phyloP scores from a whole-genome alignment of 164 flowering plant genomes.

The Sextonia rubra region DNA sequence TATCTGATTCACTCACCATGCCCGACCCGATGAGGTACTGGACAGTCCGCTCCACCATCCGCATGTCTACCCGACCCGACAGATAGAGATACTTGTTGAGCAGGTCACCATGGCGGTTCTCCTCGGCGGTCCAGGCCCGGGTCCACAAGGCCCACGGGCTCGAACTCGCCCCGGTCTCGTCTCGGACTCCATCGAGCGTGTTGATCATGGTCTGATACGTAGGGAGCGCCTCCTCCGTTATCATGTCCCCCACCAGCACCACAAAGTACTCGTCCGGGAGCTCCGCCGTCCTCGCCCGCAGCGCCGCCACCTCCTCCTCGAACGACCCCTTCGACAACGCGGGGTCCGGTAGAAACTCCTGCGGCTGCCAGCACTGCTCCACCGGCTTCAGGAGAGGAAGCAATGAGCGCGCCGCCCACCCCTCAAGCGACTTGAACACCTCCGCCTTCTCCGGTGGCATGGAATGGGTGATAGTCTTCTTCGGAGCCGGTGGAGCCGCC shows the following conservation, averaged over 20 bases:
- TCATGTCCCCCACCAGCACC: conserved; percentile 40
- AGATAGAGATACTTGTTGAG: conserved; percentile 36
- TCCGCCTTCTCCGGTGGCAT: conserved; percentile 31
- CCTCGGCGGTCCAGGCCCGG: conserved; percentile 35
- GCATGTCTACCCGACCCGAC: conserved; percentile 45
- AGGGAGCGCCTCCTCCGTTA: conserved; percentile 30
- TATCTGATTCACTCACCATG: no score
- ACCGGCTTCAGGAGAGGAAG: conserved; percentile 34
- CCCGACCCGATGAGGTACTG: conserved; percentile 41
- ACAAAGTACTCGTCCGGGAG: conserved; percentile 38
- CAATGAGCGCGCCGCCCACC: conserved; percentile 22
- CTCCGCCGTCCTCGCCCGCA: conserved; percentile 26
- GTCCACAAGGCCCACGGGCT: conserved; percentile 42
- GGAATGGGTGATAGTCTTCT: conserved; percentile 9
- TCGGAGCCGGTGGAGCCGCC: neutral
- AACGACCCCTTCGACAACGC: conserved; percentile 21
- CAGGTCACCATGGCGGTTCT: conserved; percentile 27
- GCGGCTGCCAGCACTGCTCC: conserved; percentile 43
- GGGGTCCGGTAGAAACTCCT: conserved; percentile 39
- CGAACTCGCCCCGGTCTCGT: conserved; percentile 29
- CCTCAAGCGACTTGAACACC: conserved; percentile 25
- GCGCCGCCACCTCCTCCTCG: conserved; percentile 22
- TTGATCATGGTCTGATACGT: conserved; percentile 35
- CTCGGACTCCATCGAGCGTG: conserved; percentile 23
- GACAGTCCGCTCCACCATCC: conserved; percentile 29